Evolutionary conservation across 495 filamentous ascomycete species (phyloP).

Genomic region (Xylaria scruposa): DNA sequence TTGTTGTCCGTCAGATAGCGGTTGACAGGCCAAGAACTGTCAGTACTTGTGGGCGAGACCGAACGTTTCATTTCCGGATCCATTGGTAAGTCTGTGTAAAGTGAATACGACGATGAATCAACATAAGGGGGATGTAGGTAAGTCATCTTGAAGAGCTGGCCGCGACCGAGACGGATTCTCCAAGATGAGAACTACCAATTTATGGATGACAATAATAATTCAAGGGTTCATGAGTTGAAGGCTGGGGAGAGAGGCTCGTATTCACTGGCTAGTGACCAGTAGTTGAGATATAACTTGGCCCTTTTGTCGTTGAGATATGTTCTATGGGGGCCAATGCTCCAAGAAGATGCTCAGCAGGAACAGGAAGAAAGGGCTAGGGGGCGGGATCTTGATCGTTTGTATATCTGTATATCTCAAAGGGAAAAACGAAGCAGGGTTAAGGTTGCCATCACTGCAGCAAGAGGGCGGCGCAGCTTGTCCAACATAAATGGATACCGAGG

Average conservation of each 20-base stretch:
- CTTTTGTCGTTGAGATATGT: background rate
- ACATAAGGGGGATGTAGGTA: slow-evolving; percentile 10
- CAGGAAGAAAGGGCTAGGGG: slow-evolving; percentile 1
- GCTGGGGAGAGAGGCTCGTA: background rate
- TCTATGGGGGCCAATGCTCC: slow-evolving; percentile 9
- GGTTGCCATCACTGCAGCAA: slow-evolving; percentile 12
- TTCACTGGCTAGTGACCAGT: background rate
- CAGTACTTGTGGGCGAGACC: slow-evolving; percentile 20
- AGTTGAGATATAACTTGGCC: background rate
- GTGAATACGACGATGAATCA: slow-evolving; percentile 14
- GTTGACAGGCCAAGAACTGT: slow-evolving; percentile 30
- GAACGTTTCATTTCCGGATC: slow-evolving; percentile 21
- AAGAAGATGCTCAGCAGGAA: background rate
- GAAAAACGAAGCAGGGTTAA: background rate
- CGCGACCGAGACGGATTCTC: background rate
- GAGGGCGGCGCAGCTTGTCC: slow-evolving; percentile 16
- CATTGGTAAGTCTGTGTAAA: slow-evolving; percentile 24
- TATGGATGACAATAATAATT: background rate
- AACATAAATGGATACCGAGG: slow-evolving; percentile 11
- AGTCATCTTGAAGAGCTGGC: slow-evolving; percentile 12
- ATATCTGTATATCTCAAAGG: slow-evolving; percentile 17
- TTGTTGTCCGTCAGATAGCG: slow-evolving; percentile 41
- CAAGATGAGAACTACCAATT: background rate
- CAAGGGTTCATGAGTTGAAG: background rate
- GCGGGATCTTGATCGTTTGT: slow-evolving; percentile 27